Percentiles rank a stretch among this genome's conserved stretches.
These are phyloP conservation scores for Pyropia yezoensis DNA, from an alignment of 23 red algal genomes.

Conservation along the genomic window DNA sequence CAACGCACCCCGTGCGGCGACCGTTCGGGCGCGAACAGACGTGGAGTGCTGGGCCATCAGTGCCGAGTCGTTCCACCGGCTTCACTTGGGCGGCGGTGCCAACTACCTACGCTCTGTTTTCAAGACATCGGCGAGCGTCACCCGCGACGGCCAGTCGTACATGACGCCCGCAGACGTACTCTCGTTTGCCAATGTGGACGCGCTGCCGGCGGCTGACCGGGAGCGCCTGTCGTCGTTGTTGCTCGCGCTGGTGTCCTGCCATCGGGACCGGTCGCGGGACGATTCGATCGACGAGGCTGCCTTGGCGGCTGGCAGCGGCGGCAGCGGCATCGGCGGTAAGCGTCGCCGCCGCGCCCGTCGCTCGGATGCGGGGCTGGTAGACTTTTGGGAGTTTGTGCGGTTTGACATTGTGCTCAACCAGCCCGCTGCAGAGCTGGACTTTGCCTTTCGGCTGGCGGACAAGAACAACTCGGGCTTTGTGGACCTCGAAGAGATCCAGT, in stretches of 20 bases:
- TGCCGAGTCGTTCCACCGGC: constrained; percentile 77
- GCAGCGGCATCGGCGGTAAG: too few relatives aligned
- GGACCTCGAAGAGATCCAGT: constrained; percentile 77
- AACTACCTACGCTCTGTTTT: constrained; percentile 80
- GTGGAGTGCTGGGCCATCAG: constrained; percentile 96
- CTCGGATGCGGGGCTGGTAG: constrained; percentile 39
- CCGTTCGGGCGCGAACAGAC: constrained; percentile 84
- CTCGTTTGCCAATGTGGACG: constrained; percentile 63
- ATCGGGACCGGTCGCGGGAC: constrained; percentile 27
- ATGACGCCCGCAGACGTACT: constrained; percentile 83
- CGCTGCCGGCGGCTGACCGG: constrained; percentile 52
- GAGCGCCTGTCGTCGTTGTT: constrained; percentile 63
- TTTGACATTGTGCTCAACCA: constrained; percentile 98
- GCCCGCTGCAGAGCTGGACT: constrained; percentile 74
- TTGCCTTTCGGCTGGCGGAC: constrained; percentile 81
- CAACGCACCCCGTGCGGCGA: constrained; percentile 76
- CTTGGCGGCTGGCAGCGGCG: too few relatives aligned
- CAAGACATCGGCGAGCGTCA: constrained; percentile 68
- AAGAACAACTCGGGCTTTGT: constrained; percentile 84
- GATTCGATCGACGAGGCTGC: not conserved
- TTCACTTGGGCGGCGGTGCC: constrained; percentile 80
- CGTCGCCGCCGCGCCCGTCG: too few relatives aligned
- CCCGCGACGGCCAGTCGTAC: constrained; percentile 43
- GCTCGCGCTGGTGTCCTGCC: constrained; percentile 69
- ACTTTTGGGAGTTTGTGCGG: constrained; percentile 99